Evolutionary conservation across 179 eudicot species (phyloP).

Genomic region (Camellia oleifera): DNA sequence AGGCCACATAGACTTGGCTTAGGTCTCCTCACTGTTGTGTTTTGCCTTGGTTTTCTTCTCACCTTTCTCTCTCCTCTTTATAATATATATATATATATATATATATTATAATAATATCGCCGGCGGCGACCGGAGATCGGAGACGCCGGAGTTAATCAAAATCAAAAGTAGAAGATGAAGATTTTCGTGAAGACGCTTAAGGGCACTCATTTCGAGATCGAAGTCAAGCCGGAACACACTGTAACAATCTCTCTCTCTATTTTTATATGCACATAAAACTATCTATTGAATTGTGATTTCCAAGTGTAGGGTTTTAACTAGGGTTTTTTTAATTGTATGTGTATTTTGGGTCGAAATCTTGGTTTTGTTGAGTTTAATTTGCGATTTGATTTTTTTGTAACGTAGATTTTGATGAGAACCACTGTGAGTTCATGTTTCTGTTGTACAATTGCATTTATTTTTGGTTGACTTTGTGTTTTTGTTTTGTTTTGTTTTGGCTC

Average conservation of each 20-base stretch:
- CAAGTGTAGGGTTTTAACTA: neutral
- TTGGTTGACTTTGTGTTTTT: neutral
- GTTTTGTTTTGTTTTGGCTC: neutral
- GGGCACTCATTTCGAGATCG: conserved; percentile 80
- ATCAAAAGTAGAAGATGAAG: conserved; percentile 41
- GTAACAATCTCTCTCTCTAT: conserved; percentile 34
- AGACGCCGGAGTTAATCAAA: conserved; percentile 6
- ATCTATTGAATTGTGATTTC: neutral
- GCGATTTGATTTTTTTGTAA: neutral
- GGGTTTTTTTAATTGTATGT: neutral
- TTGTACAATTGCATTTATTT: neutral
- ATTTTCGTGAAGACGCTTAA: conserved; percentile 74
- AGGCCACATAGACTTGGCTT: too few species aligned
- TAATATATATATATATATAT: too few species aligned
- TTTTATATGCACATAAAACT: neutral
- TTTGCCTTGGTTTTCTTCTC: too few species aligned
- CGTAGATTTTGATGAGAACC: neutral
- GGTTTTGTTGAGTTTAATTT: neutral
- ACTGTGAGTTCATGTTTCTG: neutral
- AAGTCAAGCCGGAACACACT: conserved; percentile 62
- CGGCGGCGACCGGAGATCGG: conserved; percentile 21
- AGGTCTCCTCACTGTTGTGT: too few species aligned
- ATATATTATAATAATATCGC: neutral
- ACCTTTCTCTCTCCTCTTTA: too few species aligned
- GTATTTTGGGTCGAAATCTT: too few species aligned